Conservation (phyloP, 345 rosid species). For the Jatropha curcas region DNA sequence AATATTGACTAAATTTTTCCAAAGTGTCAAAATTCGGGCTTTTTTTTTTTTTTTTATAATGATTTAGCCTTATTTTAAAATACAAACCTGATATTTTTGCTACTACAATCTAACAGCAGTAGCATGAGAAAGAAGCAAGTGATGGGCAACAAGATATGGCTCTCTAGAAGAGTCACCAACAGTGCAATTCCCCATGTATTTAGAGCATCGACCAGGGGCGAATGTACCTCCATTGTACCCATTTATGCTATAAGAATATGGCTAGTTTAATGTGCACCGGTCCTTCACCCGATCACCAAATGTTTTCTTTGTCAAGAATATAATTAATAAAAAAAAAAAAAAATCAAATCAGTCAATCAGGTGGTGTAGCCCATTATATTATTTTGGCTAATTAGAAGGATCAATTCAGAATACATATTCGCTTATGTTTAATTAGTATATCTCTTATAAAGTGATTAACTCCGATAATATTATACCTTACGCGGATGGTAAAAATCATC, state of each 20-base stretch:
- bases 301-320: too few species aligned
- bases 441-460: too few species aligned
- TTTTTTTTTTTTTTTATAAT: too few species aligned
- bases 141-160: constrained; percentile 41
- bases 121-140: constrained; percentile 46
- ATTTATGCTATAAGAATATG: background rate
- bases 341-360: constrained; percentile 34
- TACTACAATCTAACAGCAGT: constrained; percentile 33
- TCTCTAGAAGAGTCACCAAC: constrained; percentile 42
- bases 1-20: too few species aligned
- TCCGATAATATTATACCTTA: constrained; percentile 14
- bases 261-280: constrained; percentile 40
- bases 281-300: constrained; percentile 40
- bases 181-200: constrained; percentile 36
- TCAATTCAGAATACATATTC: too few species aligned
- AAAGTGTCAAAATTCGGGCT: too few species aligned
- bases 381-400: too few species aligned
- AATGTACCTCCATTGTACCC: constrained; percentile 30
- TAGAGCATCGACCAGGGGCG: constrained; percentile 57
- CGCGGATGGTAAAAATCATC: constrained; percentile 31
- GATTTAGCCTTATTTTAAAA: too few species aligned
- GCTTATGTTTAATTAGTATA: too few species aligned
- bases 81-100: constrained; percentile 35
- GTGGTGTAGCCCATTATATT: too few species aligned
- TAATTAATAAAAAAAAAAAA: too few species aligned